Conservation (phyloP, 805 yeast species). For the Wickerhamiella parazyma region DNA sequence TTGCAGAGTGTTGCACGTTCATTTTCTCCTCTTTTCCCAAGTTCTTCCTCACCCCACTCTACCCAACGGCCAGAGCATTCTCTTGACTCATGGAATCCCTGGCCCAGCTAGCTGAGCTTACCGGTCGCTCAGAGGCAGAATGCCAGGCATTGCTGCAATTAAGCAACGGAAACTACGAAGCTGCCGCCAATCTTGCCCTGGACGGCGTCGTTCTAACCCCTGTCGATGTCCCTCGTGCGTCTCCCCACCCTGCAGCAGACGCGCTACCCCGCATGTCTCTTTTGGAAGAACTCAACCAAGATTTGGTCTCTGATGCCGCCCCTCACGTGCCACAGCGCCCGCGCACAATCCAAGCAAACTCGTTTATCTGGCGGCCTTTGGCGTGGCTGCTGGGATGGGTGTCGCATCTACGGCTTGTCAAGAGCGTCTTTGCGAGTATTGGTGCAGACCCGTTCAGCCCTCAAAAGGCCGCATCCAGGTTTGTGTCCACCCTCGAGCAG, state of each 20-base stretch:
- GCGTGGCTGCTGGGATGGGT: neutral
- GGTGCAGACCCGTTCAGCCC: slow-evolving; percentile 33
- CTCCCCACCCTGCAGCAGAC: too few species aligned
- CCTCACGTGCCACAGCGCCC: slow-evolving; percentile 22
- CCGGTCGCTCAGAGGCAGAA: slow-evolving; percentile 22
- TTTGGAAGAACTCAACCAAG: slow-evolving; percentile 21
- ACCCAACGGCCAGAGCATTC: too few species aligned
- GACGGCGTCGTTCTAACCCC: slow-evolving; percentile 7
- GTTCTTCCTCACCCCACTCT: too few species aligned
- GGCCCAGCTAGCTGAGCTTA: slow-evolving; percentile 24
- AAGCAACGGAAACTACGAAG: slow-evolving; percentile 31
- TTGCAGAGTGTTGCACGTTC: too few species aligned
- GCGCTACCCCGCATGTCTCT: slow-evolving; percentile 18
- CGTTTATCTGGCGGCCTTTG: neutral
- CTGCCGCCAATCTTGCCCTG: slow-evolving; percentile 17
- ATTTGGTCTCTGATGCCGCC: slow-evolving; percentile 21
- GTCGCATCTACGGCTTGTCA: slow-evolving; percentile 16
- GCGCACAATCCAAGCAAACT: slow-evolving; percentile 24
- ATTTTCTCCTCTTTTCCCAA: too few species aligned
- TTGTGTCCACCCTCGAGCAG: slow-evolving; percentile 41
- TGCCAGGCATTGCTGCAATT: slow-evolving; percentile 23
- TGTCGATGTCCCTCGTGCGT: neutral
- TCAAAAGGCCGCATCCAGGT: slow-evolving; percentile 38
- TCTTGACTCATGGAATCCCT: slow-evolving; percentile 6
- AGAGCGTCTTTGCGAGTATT: too few species aligned